Conservation (phyloP, 352 stramenopile species). For the Albugo laibachii region DNA sequence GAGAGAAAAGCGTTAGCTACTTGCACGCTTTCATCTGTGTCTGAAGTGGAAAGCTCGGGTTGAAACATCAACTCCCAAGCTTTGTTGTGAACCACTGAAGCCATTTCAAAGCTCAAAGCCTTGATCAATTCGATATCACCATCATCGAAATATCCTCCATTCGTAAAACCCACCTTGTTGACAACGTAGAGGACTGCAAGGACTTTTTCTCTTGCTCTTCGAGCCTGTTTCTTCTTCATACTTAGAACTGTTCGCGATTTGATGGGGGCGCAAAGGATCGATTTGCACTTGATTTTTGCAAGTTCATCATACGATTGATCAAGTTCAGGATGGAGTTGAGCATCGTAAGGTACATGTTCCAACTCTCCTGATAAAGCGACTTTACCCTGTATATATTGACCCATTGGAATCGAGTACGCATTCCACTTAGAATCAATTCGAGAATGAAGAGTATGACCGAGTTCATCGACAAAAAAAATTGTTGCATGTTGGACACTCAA, state of each 20-base stretch:
- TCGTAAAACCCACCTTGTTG: constrained; percentile 34
- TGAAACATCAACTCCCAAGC: constrained; percentile 62
- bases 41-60: constrained; percentile 18
- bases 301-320: constrained; percentile 39
- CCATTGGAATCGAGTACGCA: constrained; percentile 42
- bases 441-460: constrained; percentile 42
- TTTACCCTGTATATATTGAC: constrained; percentile 40
- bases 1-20: constrained; percentile 51
- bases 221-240: constrained; percentile 19
- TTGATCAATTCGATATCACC: constrained; percentile 50
- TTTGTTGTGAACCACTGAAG: constrained; percentile 34
- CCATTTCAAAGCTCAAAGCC: constrained; percentile 39
- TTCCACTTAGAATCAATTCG: constrained; percentile 43
- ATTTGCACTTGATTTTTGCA: constrained; percentile 36
- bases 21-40: constrained; percentile 17
- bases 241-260: constrained; percentile 13
- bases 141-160: constrained; percentile 21
- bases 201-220: constrained; percentile 41
- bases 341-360: constrained; percentile 28
- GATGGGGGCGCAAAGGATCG: constrained; percentile 52
- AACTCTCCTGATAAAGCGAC: constrained; percentile 40
- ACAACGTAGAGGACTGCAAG: constrained; percentile 64
- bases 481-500: constrained; percentile 36
- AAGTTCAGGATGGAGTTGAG: constrained; percentile 35
- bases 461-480: constrained; percentile 61